Evolutionary conservation across 148 eudicot genomes (phyloP).

Genomic region (Rhododendron molle): DNA sequence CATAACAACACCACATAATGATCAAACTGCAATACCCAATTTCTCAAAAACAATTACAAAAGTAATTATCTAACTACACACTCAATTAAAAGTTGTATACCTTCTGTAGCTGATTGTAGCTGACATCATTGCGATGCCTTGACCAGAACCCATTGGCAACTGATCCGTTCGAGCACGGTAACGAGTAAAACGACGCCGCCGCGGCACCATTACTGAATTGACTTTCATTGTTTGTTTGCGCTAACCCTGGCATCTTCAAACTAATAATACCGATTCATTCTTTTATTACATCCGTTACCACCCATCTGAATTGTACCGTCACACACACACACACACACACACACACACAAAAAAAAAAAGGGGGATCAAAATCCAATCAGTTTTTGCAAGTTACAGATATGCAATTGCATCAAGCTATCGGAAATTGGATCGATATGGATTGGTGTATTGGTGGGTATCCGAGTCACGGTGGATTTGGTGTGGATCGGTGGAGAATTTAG

Average conservation of each 20-base stretch:
- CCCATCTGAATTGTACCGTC: constrained; percentile 7
- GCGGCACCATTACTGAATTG: constrained; percentile 37
- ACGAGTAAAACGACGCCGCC: constrained; percentile 32
- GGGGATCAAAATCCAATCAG: constrained; percentile 10
- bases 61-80: background rate
- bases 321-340: too few species aligned
- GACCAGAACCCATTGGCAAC: constrained; percentile 78
- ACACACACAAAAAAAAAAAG: background rate
- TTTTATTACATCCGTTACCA: constrained; percentile 21
- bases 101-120: constrained; percentile 74
- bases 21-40: background rate
- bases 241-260: constrained; percentile 69
- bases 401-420: constrained; percentile 1
- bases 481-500: constrained; percentile 19
- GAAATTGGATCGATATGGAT: constrained; percentile 12
- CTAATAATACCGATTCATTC: constrained; percentile 16
- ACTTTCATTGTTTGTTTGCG: constrained; percentile 48
- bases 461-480: constrained; percentile 9
- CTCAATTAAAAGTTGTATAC: background rate
- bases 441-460: background rate
- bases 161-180: constrained; percentile 55
- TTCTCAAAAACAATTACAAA: background rate
- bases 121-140: constrained; percentile 61
- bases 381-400: background rate
- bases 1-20: background rate